Base-by-base conservation (phyloP, 768 basidiomycete species). In the Mycena haematopus region DNA sequence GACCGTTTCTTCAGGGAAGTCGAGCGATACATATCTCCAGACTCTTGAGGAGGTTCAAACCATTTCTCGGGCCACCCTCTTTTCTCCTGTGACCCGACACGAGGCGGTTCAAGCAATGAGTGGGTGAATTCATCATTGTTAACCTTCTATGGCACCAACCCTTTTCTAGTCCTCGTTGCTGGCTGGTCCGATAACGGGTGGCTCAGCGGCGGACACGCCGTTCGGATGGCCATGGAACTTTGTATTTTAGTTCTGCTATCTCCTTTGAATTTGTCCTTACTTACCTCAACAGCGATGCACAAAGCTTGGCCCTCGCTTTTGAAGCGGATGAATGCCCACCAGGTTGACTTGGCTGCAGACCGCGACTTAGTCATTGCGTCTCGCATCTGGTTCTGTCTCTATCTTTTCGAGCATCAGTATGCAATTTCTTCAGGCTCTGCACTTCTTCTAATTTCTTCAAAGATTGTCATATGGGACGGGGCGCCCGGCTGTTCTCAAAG, bases 171-270 rank as follows among this genome's bases (percentile, higher is more conserved):
- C 60, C 81, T 97, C 53, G 88, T 96, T 21, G 91, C 95, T 36
- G 94, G 95, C 6, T 98, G 94, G 91, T 95, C 93, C 19, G 93
- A 96, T 68, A 93, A 93, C 69, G 93, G 93, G n/a, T 96, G 95
- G 95, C 74, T 97, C 36, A 94, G 91, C 67, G 92, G 93, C 11
- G 95, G 93, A 11, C 96, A 97, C 76, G 96, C 96, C n/a, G 94
- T 97, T 10, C 85, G 95, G 53, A 95, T 98, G 93, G 95, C 93
- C 42, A 88, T 97, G 82, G 96, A 98, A 72, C 80, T 96, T 55
- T 94, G 93, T 92, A 71, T 73, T 87, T 75, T 56, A 42, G 49
- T 52, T 66, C 31, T 7, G 53, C 38, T n/a, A 25, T 36, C 19
- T 36, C 36, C 8, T 27, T 42, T 40, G 6, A 31, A 31, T 31